Base-by-base conservation (phyloP, 2,329 filamentous ascomycete species). In the Grosmannia huntii region DNA sequence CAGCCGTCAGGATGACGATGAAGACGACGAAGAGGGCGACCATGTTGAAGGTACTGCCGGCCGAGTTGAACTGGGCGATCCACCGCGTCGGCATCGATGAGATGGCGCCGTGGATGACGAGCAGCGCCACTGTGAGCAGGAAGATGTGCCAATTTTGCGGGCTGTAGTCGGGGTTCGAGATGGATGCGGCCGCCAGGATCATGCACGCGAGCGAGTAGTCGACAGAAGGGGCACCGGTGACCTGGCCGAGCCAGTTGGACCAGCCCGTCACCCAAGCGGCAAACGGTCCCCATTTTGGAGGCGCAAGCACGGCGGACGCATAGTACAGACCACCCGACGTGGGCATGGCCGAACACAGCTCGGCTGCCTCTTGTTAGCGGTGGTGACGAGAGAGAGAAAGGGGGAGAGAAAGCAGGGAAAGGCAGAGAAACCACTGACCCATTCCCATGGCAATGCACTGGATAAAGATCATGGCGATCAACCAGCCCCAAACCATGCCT, bases 401-500 rank as follows among this genome's bases (percentile, higher is more conserved):
- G 16, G 19, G 19, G 21, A 44, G 41, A 44, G 19, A 44, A 44
- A 44, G 41, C 16, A n/a, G 19, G 19, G 19, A 4, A n/a, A 44
- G 19, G 6, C 12, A 41, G 38, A 41, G 3, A 44, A n/a, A n/a
- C 5, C 11, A 49, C 57, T 23, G 28, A 58, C 57, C 86, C 80
- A 84, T 84, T 23, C 78, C 79, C 70, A 82, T 77, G 10, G 86
- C 85, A 58, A 89, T 80, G 68, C 81, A 83, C 66, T 88, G 80
- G 46, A 89, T 87, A 48, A 87, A 87, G 5, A 84, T 64, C 79
- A 88, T 86, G 54, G 84, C 84, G 52, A 89, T 75, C 31, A 89
- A 71, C 86, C 86, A 90, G 5, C 86, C 86, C 86, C 86, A 89
- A 2, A 83, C 84, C 83, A 88, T 87, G 27, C 83, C 83, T 60